Percentiles rank a stretch among this genome's conserved stretches.
Conservation (phyloP, 1,284 basidiomycete genomes). For the Ceratobasidium papillatum region DNA sequence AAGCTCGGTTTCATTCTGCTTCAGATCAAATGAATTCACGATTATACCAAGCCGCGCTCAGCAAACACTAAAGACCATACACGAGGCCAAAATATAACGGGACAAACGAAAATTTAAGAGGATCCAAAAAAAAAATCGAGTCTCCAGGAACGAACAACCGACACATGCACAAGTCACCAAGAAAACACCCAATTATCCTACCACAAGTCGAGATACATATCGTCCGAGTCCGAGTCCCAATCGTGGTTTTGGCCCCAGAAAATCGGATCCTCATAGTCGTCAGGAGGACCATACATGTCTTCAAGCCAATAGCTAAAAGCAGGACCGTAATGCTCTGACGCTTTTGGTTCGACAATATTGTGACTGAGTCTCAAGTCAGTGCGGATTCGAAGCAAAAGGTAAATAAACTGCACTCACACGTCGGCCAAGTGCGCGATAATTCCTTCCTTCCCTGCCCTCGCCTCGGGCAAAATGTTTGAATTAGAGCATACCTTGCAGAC, state of each 20-base stretch:
- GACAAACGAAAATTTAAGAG: no score
- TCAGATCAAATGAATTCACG: no score
- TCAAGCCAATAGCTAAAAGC: neutral
- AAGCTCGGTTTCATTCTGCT: no score
- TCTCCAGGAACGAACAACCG: no score
- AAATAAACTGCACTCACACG: neutral
- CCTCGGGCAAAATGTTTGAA: neutral
- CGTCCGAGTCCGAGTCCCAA: neutral
- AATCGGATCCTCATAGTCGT: neutral
- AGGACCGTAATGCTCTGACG: constrained; percentile 2
- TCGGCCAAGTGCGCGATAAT: constrained; percentile 8
- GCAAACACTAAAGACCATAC: no score
- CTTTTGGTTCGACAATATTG: neutral
- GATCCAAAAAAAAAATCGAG: no score
- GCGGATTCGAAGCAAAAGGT: neutral
- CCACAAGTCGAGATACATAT: no score
- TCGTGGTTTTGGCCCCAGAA: neutral
- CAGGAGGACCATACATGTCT: neutral
- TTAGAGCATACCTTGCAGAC: constrained; percentile 15
- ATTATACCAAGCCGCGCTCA: no score
- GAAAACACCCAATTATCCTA: no score
- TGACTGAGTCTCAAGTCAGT: neutral
- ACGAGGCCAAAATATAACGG: no score
- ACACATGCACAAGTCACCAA: no score
- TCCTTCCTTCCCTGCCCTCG: neutral